Evolutionary conservation across 176 grass and related monocot genomes (phyloP).

Genomic region (Secale cereale): DNA sequence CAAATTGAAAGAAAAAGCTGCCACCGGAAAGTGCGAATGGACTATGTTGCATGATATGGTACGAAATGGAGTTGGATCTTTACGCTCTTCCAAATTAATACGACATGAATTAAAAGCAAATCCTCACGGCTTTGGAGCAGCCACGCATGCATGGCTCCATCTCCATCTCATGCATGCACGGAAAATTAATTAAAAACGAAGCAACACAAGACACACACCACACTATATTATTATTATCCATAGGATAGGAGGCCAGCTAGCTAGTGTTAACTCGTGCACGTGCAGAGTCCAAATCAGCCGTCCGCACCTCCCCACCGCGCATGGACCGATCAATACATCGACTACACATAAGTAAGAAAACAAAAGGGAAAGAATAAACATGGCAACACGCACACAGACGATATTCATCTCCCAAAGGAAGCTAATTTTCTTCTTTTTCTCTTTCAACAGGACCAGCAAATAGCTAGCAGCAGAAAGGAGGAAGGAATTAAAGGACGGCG

Average conservation of each 20-base stretch:
- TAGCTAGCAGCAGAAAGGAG: not conserved
- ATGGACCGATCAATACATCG: not conserved
- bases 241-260: no score
- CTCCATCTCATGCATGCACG: not conserved
- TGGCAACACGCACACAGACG: not conserved
- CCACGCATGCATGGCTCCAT: not conserved
- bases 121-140: constrained; percentile 16
- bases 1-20: not conserved
- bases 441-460: no score
- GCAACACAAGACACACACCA: constrained; percentile 25
- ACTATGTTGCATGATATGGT: not conserved
- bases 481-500: not conserved
- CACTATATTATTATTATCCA: not conserved
- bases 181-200: constrained; percentile 37
- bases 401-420: no score
- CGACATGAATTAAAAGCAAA: not conserved
- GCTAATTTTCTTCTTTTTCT: no score
- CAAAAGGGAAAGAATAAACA: not conserved
- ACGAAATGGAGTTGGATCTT: not conserved
- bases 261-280: no score
- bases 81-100: not conserved
- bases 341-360: not conserved
- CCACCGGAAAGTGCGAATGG: not conserved
- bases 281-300: not conserved
- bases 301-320: not conserved